These are phyloP conservation scores for Thymus quinquecostatus DNA, from an alignment of 257 asterid genomes.

Conservation along the genomic window DNA sequence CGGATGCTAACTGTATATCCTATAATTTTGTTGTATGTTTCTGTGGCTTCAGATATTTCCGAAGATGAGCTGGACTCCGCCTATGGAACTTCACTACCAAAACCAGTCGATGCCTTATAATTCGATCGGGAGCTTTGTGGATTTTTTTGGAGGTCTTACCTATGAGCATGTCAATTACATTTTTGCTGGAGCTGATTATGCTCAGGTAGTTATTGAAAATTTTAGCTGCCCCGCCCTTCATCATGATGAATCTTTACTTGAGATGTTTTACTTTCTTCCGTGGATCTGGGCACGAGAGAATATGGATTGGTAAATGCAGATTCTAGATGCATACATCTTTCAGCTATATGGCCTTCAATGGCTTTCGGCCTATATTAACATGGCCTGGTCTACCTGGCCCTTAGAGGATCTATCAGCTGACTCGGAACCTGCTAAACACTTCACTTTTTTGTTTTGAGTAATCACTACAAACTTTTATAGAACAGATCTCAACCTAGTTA, in stretches of 20 bases:
- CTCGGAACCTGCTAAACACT: background rate
- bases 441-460: background rate
- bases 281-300: constrained; percentile 17
- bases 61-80: constrained; percentile 67
- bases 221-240: constrained; percentile 23
- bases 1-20: background rate
- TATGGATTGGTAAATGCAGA: constrained; percentile 11
- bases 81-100: constrained; percentile 65
- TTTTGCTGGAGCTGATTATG: constrained; percentile 66
- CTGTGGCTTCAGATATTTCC: constrained; percentile 20
- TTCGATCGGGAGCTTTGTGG: constrained; percentile 86
- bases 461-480: background rate
- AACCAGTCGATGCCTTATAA: constrained; percentile 74
- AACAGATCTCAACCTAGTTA: background rate
- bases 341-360: constrained; percentile 10
- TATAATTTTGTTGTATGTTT: constrained; percentile 27
- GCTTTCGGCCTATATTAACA: background rate
- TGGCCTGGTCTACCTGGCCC: background rate
- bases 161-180: constrained; percentile 87
- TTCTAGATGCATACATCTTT: background rate
- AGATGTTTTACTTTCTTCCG: constrained; percentile 18
- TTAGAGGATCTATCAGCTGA: background rate
- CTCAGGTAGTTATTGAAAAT: constrained; percentile 56
- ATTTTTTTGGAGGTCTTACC: constrained; percentile 88
- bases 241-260: background rate